A percentile compares a stretch with the other conserved stretches of the same genome.
These are phyloP conservation scores for Hanseniaspora mollemarum DNA, from an alignment of 805 yeast species.

Conservation along the genomic window DNA sequence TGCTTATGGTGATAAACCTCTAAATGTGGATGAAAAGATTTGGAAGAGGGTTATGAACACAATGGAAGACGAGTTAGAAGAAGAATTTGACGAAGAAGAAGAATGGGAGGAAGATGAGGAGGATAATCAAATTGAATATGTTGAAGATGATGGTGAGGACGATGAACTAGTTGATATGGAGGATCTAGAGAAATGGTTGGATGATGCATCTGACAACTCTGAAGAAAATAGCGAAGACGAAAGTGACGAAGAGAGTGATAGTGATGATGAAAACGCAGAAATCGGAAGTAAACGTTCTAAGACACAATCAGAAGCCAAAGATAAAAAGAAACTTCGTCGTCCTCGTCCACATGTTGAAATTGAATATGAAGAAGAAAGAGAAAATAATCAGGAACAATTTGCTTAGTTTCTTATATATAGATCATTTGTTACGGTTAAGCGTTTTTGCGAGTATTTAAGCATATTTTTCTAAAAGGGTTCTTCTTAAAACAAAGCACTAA, in stretches of 20 bases:
- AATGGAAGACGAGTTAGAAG: constrained; percentile 57
- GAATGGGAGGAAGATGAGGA: constrained; percentile 39
- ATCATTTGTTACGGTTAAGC: too few species aligned
- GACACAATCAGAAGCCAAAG: constrained; percentile 75
- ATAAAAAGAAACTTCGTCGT: constrained; percentile 37
- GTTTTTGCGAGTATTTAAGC: not conserved
- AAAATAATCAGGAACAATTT: constrained; percentile 25
- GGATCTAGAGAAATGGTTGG: constrained; percentile 83
- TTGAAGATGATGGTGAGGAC: constrained; percentile 79
- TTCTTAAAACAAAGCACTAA: not conserved
- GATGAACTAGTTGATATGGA: constrained; percentile 86
- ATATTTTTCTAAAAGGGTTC: not conserved
- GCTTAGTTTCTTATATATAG: not conserved
- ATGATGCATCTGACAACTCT: constrained; percentile 33
- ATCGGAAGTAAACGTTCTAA: constrained; percentile 50
- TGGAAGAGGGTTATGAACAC: constrained; percentile 91
- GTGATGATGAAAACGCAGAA: constrained; percentile 31
- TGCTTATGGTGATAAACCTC: constrained; percentile 95
- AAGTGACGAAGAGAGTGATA: constrained; percentile 30
- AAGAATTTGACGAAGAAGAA: constrained; percentile 38
- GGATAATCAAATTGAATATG: constrained; percentile 67
- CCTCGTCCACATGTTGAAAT: constrained; percentile 61
- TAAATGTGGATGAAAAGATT: constrained; percentile 88
- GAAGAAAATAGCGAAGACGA: constrained; percentile 34
- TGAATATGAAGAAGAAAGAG: constrained; percentile 69